phyloP scores from a whole-genome alignment of 352 stramenopile genomes.

The Phytophthora pseudosyringae region DNA sequence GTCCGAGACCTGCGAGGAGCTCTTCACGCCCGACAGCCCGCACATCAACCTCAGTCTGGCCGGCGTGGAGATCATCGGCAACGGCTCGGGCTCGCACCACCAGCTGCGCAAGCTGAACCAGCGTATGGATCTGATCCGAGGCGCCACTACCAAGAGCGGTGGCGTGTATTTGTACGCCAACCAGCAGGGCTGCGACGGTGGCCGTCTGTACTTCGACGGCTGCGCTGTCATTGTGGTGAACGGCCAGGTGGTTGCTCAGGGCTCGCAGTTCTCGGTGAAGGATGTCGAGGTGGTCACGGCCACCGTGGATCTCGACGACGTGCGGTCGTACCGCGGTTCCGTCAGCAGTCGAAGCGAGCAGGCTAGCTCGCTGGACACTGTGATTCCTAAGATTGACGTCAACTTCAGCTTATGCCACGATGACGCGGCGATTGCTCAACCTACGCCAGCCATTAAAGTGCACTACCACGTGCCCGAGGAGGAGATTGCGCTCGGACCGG shows the following conservation, averaged over 20 bases:
- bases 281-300: slow-evolving; percentile 97
- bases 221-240: slow-evolving; percentile 98
- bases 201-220: slow-evolving; percentile 97
- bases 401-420: slow-evolving; percentile 83
- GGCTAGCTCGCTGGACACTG: slow-evolving; percentile 76
- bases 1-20: slow-evolving; percentile 98
- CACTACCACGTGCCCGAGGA: slow-evolving; percentile 93
- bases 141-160: slow-evolving; percentile 94
- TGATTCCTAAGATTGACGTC: slow-evolving; percentile 77
- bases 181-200: slow-evolving; percentile 97
- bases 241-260: slow-evolving; percentile 96
- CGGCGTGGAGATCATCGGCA: slow-evolving; percentile 98
- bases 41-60: slow-evolving; percentile 95
- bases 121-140: slow-evolving; percentile 92
- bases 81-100: slow-evolving; percentile 97
- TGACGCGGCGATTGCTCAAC: slow-evolving; percentile 43
- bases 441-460: slow-evolving; percentile 67
- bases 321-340: slow-evolving; percentile 95
- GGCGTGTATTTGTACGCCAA: slow-evolving; percentile 99
- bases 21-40: slow-evolving; percentile 96
- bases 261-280: slow-evolving; percentile 96
- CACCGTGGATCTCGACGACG: slow-evolving; percentile 98
- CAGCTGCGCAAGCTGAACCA: slow-evolving; percentile 95
- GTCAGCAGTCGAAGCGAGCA: slow-evolving; percentile 96
- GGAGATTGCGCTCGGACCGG: slow-evolving; percentile 97